Base-by-base conservation (phyloP, 306 rosid species). In the Cicer yamashitae region DNA sequence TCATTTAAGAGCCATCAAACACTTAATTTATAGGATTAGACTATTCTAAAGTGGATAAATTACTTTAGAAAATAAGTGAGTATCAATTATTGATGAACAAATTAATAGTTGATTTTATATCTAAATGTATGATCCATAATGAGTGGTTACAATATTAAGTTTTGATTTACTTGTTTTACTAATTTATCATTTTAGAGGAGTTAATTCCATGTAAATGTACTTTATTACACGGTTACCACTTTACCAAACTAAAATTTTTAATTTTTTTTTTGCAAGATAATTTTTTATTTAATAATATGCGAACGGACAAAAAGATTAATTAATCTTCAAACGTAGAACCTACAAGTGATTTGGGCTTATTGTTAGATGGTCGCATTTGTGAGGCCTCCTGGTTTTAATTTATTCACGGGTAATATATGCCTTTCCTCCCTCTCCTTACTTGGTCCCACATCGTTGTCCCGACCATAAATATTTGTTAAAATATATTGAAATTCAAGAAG, bases 371-470 rank as follows among this genome's bases (percentile, higher is more conserved):
- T 17, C 34, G 30, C 40, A 10, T 22, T 30, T 39, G 44, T 46
- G 13, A 7, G 44, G 73, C 47, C 25, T 47, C 12, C 45, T 67
- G 54, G 38, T 22, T 46, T 25, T 12, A 69, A 37, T 14, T 20
- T 18, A 71, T 71, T 54, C 76, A 40, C 11, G 53, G 52, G 13
- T 8, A 39, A 40, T 56, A 39, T 38, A 51, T 37, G 37, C 17
- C 61, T 70, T 50, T 34, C 12, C 12, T 58, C 2, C 40, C n/a
- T 38, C 58, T 8, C 58, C 73, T 46, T 25, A 18, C 40, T 18
- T 11, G 44, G 48, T 18, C 74, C 75, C 51, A 71, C 75, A 2
- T 15, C 75, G 6, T 34, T 37, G 59, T 14, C 17, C 10, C 4
- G 10, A 68, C 47, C 48, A 14, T 51, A 67, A 44, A 69, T 50